Evolutionary conservation across 2,329 filamentous ascomycete species (phyloP), one percentile per base, ranked within the genome.

Genomic region (Neofusicoccum sp.): DNA sequence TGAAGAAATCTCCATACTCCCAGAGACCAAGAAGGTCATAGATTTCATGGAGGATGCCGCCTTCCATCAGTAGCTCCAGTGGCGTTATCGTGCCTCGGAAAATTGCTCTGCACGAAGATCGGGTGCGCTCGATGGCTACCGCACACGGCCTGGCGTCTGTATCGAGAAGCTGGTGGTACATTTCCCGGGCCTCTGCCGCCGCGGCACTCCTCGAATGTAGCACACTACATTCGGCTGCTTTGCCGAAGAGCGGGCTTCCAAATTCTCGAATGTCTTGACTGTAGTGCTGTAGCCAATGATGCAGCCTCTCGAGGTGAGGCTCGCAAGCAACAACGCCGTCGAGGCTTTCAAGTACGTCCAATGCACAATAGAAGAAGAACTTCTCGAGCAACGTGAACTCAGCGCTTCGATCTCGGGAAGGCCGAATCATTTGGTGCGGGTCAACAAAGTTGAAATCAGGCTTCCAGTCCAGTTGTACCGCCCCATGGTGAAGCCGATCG

Each of bases 391-490:
- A 7, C 28, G 40, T 28, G 20, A 6, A 20, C 14, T 36, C 16
- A 14, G 30, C 16, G n/a, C 8, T 14, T n/a, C n/a, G 47, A 11
- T n/a, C 49, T 60, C 9, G 51, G 53, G 45, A n/a, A n/a, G 40
- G 40, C 40, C 63, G 64, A 6, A 65, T 40, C 36, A 28, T 31
- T 9, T 41, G 14, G 8, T 41, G 60, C 49, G 64, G 36, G 4
- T 56, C 51, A 38, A 64, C 34, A 2, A 44, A 56, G 7, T 28
- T 24, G 24, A 68, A 62, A 45, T 68, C 63, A 4, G 67, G 66
- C 43, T 63, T 68, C 66, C 66, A 69, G 1, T 62, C 45, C 9
- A 68, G 63, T 8, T 65, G 57, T 9, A 6, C 63, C 41, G 56
- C 66, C 11, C 65, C 63, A 33, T 36, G 24, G 3, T 8, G 41